Evolutionary conservation across 2,329 filamentous ascomycete species (phyloP), one percentile per base, ranked within the genome.

Genomic region (Alternaria conjuncta): DNA sequence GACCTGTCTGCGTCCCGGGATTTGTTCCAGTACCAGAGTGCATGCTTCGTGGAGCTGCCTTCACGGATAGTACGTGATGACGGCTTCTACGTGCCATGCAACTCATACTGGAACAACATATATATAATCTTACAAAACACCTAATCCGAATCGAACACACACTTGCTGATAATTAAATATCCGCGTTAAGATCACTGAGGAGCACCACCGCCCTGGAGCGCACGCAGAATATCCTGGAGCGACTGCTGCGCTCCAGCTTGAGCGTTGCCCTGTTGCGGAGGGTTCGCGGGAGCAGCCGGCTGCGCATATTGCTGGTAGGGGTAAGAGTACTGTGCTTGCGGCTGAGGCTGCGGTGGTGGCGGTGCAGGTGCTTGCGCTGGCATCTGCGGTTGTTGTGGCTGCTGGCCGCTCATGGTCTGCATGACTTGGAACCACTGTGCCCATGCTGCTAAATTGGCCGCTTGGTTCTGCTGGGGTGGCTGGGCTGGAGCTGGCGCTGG

Each of bases 191-290:
- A 25, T 43, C 55, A 65, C 20, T 61, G 58, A n/a, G 53, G 60
- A 10, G 68, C 69, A 25, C 70, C 69, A 8, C 64, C 67, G n/a
- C 65, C 70, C 32, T 73, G 71, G 6, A 79, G 65, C 8, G 71
- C 70, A 54, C 76, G 68, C 21, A 79, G 59, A 25, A 79, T 78
- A 56, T 78, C 77, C 45, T 78, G 71, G 11, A 78, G 55, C 18
- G 74, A 74, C 51, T 68, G 73, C 51, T 68, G 70, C 11, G 63
- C 70, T 15, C 64, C 65, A 26, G 56, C 65, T 63, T 78, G 76
- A 23, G 65, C 58, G 23, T 68, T 72, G 47, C 57, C 59, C 59
- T 70, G 70, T 54, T 68, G 61, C 41, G 60, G 67, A 3, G 67
- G 54, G 10, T 73, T 69, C 2, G 71, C 63, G 15, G 64, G 66